Percentiles rank a stretch among this genome's conserved stretches.
Conservation (phyloP, 2,329 filamentous ascomycete genomes). For the Fusarium sp. region DNA sequence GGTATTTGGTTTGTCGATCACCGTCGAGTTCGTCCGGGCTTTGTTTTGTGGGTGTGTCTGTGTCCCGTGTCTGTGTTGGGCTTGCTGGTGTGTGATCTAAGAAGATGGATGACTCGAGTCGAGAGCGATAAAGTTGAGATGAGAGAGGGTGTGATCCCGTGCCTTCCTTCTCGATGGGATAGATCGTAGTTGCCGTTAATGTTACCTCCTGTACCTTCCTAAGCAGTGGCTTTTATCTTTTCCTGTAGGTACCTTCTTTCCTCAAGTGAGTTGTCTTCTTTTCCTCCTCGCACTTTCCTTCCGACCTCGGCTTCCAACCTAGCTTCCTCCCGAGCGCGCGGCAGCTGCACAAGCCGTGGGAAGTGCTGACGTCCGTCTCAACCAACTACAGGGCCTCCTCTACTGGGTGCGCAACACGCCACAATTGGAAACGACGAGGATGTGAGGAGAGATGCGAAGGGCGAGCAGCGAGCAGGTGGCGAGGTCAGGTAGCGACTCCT, state of each 20-base stretch:
- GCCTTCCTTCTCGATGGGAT: not conserved
- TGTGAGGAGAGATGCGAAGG: not conserved
- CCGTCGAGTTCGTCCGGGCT: conserved; percentile 6
- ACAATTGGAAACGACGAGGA: not conserved
- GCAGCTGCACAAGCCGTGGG: not conserved
- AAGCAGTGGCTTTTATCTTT: not conserved
- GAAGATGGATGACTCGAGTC: conserved; percentile 19
- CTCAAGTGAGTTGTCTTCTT: not conserved
- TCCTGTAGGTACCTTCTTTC: not conserved
- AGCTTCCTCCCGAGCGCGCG: not conserved
- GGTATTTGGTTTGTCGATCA: conserved; percentile 35
- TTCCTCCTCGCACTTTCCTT: not conserved
- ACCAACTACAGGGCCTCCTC: not conserved
- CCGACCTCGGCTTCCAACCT: not conserved
- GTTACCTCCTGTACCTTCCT: not conserved
- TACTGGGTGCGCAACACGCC: not conserved
- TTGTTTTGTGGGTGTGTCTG: conserved; percentile 28
- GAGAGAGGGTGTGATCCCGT: conserved; percentile 14
- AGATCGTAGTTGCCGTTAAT: conserved; percentile 11
- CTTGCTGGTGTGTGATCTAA: not conserved
- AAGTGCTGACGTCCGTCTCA: conserved; percentile 1
- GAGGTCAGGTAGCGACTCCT: not conserved
- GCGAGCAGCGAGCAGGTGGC: not conserved
- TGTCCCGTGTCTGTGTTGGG: not conserved
- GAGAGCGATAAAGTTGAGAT: not conserved